Percentiles rank a stretch among this genome's conserved stretches.
Conservation (phyloP, 805 yeast genomes). For the Helenozyma baotianmanensis region DNA sequence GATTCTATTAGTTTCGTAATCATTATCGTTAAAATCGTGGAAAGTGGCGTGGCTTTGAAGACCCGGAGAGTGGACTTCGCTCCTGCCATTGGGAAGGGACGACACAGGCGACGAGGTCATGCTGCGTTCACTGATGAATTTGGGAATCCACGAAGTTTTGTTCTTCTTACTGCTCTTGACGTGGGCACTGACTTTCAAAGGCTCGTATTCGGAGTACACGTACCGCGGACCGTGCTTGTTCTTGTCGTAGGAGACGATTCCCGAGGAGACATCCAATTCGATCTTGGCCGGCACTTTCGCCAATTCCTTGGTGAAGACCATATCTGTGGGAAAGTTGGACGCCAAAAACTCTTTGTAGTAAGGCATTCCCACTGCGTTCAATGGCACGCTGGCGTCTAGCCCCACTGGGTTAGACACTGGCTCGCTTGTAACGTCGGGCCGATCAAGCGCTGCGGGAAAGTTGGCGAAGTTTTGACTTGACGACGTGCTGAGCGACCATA, state of each 20-base stretch:
- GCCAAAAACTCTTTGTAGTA: slow-evolving; percentile 71
- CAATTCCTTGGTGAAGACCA: slow-evolving; percentile 51
- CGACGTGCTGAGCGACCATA: slow-evolving; percentile 53
- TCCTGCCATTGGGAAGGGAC: not conserved
- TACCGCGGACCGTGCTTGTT: slow-evolving; percentile 57
- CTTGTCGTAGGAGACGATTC: slow-evolving; percentile 45
- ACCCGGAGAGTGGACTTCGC: slow-evolving; percentile 9
- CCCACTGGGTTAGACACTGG: slow-evolving; percentile 21
- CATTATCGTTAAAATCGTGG: slow-evolving; percentile 8
- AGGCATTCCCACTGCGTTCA: slow-evolving; percentile 80
- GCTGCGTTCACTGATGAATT: slow-evolving; percentile 55
- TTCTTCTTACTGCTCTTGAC: slow-evolving; percentile 9
- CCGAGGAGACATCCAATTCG: slow-evolving; percentile 40
- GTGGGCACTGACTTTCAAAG: slow-evolving; percentile 20
- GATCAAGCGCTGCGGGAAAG: slow-evolving; percentile 43
- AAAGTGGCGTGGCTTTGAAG: slow-evolving; percentile 6
- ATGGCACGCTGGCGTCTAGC: slow-evolving; percentile 47
- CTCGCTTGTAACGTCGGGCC: slow-evolving; percentile 42
- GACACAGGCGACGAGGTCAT: slow-evolving; percentile 12
- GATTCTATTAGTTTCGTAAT: slow-evolving; percentile 6
- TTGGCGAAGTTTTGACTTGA: slow-evolving; percentile 31
- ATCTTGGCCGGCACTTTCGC: slow-evolving; percentile 58
- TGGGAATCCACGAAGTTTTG: slow-evolving; percentile 32
- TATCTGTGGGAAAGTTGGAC: slow-evolving; percentile 73
- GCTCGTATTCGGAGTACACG: slow-evolving; percentile 37